Evolutionary conservation across 2,329 filamentous ascomycete species (phyloP).

Genomic region (Fusarium sp.): DNA sequence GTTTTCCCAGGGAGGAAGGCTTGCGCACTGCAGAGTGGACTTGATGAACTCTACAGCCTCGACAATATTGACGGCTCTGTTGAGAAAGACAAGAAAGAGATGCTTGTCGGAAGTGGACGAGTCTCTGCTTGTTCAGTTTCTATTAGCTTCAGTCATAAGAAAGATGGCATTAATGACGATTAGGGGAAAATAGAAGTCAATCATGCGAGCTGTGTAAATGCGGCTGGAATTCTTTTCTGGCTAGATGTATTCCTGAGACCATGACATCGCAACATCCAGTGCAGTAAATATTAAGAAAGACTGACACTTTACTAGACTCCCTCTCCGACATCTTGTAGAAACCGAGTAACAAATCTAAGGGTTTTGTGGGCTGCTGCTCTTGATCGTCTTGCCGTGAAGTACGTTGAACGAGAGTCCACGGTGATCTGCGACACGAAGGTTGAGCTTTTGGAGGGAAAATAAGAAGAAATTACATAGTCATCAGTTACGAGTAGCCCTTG

Average conservation of each 20-base stretch:
- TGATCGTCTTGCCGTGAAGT: too few species aligned
- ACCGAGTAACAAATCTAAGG: too few species aligned
- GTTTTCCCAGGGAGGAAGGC: not conserved
- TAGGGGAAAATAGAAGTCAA: too few species aligned
- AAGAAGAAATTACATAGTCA: not conserved
- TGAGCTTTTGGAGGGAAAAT: fast-evolving
- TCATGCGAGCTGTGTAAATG: not conserved
- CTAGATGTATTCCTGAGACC: too few species aligned
- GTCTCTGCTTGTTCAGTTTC: too few species aligned
- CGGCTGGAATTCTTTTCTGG: not conserved
- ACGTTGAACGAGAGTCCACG: too few species aligned
- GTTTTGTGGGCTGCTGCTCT: not conserved
- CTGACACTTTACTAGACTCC: not conserved
- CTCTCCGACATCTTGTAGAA: not conserved
- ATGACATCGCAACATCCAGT: fast-evolving
- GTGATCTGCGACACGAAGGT: too few species aligned
- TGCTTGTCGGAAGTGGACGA: fast-evolving
- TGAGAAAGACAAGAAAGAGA: not conserved
- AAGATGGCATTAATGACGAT: too few species aligned
- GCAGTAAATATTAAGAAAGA: not conserved
- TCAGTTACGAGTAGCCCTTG: not conserved
- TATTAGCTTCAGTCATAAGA: not conserved
- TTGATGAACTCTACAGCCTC: not conserved
- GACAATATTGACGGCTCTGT: not conserved
- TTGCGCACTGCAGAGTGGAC: not conserved